phyloP scores from a whole-genome alignment of 2,329 filamentous ascomycete species.

The Domatiomyces globalis region DNA sequence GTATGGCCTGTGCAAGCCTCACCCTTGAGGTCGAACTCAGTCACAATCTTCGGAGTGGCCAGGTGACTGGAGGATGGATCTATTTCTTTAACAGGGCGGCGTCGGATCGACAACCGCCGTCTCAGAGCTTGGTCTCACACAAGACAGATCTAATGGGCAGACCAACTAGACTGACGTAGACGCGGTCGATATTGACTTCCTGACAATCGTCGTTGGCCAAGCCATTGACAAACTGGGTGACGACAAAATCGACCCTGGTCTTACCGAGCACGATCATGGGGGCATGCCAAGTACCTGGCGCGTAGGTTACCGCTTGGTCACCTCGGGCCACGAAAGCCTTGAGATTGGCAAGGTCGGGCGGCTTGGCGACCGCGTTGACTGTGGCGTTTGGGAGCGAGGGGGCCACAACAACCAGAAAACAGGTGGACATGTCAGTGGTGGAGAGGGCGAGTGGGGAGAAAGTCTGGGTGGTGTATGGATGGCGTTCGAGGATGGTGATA shows the following conservation, averaged over 20 bases:
- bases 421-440: conserved; percentile 19
- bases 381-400: conserved; percentile 44
- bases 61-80: too few species aligned
- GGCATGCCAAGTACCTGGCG: conserved; percentile 84
- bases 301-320: conserved; percentile 80
- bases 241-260: conserved; percentile 65
- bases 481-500: conserved; percentile 67
- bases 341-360: conserved; percentile 58
- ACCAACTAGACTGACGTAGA: not conserved
- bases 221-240: conserved; percentile 78
- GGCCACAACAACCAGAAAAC: conserved; percentile 78
- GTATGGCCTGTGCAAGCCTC: too few species aligned
- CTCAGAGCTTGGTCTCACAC: not conserved
- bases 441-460: conserved; percentile 57
- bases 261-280: conserved; percentile 80
- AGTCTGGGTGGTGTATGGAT: conserved; percentile 88
- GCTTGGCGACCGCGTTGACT: conserved; percentile 27
- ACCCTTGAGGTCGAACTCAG: too few species aligned
- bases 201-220: conserved; percentile 77
- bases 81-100: too few species aligned
- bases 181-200: conserved; percentile 8
- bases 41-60: too few species aligned
- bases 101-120: too few species aligned
- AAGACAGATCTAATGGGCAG: not conserved
- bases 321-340: conserved; percentile 66